Evolutionary conservation across 2,329 filamentous ascomycete genomes (phyloP), one percentile per base, ranked within the genome.

Genomic region (Botryotinia narcissicola): DNA sequence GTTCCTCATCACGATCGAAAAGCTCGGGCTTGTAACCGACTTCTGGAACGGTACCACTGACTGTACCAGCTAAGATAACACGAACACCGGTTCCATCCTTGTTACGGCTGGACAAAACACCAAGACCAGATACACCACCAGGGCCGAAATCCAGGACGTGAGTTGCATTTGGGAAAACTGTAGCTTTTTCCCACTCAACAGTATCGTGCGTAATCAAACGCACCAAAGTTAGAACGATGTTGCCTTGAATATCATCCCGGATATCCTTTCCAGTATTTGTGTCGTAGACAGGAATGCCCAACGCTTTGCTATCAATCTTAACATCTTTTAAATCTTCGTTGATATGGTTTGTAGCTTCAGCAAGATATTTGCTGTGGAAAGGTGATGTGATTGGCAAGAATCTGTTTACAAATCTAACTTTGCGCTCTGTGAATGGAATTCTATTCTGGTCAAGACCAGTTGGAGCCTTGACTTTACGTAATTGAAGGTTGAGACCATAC

Each of bases 1-100:
- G 90, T 81, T 98, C 93, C 80, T 95, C 94, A 81, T 99, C 96
- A 73, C 96, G 92, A 81, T 99, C 95, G 79, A 99, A 99, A 70
- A 99, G 87, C 84, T 99, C 96, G 3, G 95, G 92, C 87, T 99
- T 99, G 87, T 98, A 99, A 72, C 96, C 96, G 75, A 99, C 92
- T 83, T 98, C 96, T 46, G 88, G 87, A 74, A 97, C 92, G 32
- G 94, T 94, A 70, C 95, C 95, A 79, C 95, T 93, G 79, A 99
- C 92, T n/a, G 94, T 89, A 76, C 97, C 96, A 61, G 94, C 96
- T 74, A 99, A 88, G 77, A 99, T 97, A 77, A 99, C 95, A 75
- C 95, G 94, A 51, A 99, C 96, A 80, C 96, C 96, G 73, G 94
- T 98, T 76, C 96, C 96, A 83, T 99, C 97, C 86, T 99, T 99